Evolutionary conservation across 805 yeast genomes (phyloP), one percentile per base, ranked within the genome.

Genomic region (Schwanniomyces vanrijiae): DNA sequence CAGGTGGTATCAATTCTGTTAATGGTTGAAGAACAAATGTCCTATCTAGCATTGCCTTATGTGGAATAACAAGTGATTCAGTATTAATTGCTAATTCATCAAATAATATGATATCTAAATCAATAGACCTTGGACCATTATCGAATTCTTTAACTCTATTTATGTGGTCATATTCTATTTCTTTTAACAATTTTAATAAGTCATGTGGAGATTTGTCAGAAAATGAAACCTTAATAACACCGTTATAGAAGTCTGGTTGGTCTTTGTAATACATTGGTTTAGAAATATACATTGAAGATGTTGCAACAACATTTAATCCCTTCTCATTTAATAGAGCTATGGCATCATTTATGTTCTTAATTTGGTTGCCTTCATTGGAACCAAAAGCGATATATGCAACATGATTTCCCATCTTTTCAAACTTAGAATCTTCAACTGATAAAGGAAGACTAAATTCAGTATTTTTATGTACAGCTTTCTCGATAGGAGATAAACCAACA

Each of bases 61-160:
- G 99, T 0, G 99, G 99, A 10, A 94, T 75, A 22, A 77, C 79
- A 55, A 94, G 76, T 31, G 81, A 76, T 0, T 76, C 69, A 0
- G 77, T 69, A 61, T 84, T 85, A 39, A 86, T 50, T 8, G 83
- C 72, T 18, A 77, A 52, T 31, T 75, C 72, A 58, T 83, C 94
- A 61, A 82, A 92, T 19, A 92, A 67, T 11, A 92, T 55, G 11
- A 94, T 88, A 65, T 94, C 99, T 42, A 94, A 73, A 60, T 94
- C 99, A 44, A 94, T 87, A 10, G 88, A 70, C 48, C 99, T 75
- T 7, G 99, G 99, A 0, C 99, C 97, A 62, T 94, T 94, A 11
- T 87, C 91, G 54, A 89, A 76, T 37, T 82, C 68, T 62, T 94
- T 94, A 19, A 84, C 84, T 37, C 99, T 72, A 4, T 78, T 72